These are phyloP conservation scores for Erythrobasidium yunnanense DNA, from an alignment of 768 basidiomycete genomes.

Conservation along the genomic window DNA sequence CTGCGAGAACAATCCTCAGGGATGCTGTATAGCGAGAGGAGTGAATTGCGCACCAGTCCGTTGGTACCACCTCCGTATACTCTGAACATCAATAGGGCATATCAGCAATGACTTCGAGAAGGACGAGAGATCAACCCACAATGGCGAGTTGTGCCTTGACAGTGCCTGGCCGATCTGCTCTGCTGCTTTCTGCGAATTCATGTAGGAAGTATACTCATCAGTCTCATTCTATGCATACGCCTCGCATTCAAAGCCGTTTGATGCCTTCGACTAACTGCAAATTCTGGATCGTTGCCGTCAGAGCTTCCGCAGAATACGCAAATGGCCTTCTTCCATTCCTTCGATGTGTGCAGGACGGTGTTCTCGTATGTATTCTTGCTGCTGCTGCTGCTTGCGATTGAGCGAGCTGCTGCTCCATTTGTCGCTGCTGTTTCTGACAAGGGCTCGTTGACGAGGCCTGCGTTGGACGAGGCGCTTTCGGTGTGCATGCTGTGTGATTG, in stretches of 20 bases:
- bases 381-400: background rate
- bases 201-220: too few relatives aligned
- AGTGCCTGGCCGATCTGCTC: slow-evolving; percentile 41
- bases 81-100: slow-evolving; percentile 1
- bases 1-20: slow-evolving; percentile 2
- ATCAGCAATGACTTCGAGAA: background rate
- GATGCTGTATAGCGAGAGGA: background rate
- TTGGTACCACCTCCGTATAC: slow-evolving; percentile 33
- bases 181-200: slow-evolving; percentile 1
- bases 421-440: background rate
- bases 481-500: background rate
- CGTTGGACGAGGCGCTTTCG: background rate
- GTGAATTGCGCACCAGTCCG: slow-evolving; percentile 24
- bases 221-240: background rate
- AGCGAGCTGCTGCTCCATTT: background rate
- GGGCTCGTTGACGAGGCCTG: background rate
- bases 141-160: slow-evolving; percentile 36
- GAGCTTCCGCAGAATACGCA: slow-evolving; percentile 27
- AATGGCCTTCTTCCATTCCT: slow-evolving; percentile 12
- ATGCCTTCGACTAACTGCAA: background rate
- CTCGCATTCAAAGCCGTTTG: background rate
- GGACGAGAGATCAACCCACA: slow-evolving; percentile 26
- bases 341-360: background rate
- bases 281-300: slow-evolving; percentile 22
- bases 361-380: background rate